Percentiles rank a stretch among this genome's conserved stretches.
phyloP scores from a whole-genome alignment of 2,329 filamentous ascomycete genomes.

The Chalaropsis thielavioides region DNA sequence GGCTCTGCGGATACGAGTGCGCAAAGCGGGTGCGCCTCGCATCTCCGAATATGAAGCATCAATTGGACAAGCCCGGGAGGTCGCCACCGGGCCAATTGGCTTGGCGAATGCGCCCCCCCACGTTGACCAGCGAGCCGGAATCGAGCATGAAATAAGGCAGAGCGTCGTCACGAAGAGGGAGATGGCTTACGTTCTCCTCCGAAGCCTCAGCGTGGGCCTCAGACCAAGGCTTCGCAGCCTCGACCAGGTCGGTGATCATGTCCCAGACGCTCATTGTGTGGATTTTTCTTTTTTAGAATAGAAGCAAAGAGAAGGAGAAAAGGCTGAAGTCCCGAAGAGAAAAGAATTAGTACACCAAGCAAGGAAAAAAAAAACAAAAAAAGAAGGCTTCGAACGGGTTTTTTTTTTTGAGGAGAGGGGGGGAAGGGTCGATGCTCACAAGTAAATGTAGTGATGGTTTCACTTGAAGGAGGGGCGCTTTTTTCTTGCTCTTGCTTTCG shows the following conservation, averaged over 20 bases:
- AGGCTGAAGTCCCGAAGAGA: neutral
- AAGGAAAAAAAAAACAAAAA: neutral
- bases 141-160: neutral
- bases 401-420: neutral
- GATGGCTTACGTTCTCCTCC: slow-evolving; percentile 39
- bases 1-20: no score
- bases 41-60: neutral
- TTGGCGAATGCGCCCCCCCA: neutral
- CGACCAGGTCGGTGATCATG: slow-evolving; percentile 47
- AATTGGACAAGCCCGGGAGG: neutral
- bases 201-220: slow-evolving; percentile 52
- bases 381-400: neutral
- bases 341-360: neutral
- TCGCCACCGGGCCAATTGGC: neutral
- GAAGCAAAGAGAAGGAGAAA: slow-evolving; percentile 8
- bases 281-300: slow-evolving; percentile 5
- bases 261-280: slow-evolving; percentile 54
- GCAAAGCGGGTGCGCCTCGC: neutral
- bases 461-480: slow-evolving; percentile 12
- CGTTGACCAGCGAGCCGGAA: neutral
- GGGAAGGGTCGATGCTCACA: slow-evolving; percentile 1
- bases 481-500: slow-evolving; percentile 6
- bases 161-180: neutral
- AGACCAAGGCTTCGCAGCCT: slow-evolving; percentile 51
- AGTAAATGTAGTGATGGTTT: slow-evolving; percentile 11